Evolutionary conservation across 805 yeast genomes (phyloP).

Genomic region (Lachancea kluyveri): DNA sequence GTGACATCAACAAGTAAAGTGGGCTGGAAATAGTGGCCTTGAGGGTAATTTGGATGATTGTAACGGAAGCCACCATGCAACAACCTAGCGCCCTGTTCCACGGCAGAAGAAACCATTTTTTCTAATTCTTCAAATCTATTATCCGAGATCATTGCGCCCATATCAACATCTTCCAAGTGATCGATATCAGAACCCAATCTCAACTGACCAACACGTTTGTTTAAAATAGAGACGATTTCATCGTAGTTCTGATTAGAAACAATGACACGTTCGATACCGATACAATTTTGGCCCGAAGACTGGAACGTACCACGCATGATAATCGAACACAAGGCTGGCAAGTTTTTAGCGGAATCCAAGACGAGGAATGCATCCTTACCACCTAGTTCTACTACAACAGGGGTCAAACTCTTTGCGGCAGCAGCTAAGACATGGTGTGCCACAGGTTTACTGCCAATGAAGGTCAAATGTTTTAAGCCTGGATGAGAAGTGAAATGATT

Average conservation of each 20-base stretch:
- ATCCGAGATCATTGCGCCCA: constrained; percentile 92
- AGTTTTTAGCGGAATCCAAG: constrained; percentile 67
- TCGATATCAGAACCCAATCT: constrained; percentile 90
- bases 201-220: constrained; percentile 50
- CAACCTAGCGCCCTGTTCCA: constrained; percentile 71
- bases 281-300: constrained; percentile 96
- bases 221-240: constrained; percentile 48
- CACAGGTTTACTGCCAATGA: constrained; percentile 92
- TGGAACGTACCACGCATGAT: constrained; percentile 95
- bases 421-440: constrained; percentile 82
- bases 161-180: constrained; percentile 82
- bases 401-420: constrained; percentile 84
- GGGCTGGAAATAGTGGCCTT: constrained; percentile 90
- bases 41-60: constrained; percentile 88
- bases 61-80: constrained; percentile 76
- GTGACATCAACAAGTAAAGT: constrained; percentile 82
- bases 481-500: constrained; percentile 81
- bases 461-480: constrained; percentile 80
- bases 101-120: constrained; percentile 64
- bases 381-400: constrained; percentile 92
- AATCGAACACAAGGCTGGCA: constrained; percentile 60
- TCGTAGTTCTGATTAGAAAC: constrained; percentile 69
- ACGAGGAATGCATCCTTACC: constrained; percentile 93
- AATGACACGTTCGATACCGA: constrained; percentile 92
- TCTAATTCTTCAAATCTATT: constrained; percentile 67